A percentile compares a stretch with the other conserved stretches of the same genome.
Evolutionary conservation across 2,329 filamentous ascomycete species (phyloP).

Genomic region (Verticillium klebahnii): DNA sequence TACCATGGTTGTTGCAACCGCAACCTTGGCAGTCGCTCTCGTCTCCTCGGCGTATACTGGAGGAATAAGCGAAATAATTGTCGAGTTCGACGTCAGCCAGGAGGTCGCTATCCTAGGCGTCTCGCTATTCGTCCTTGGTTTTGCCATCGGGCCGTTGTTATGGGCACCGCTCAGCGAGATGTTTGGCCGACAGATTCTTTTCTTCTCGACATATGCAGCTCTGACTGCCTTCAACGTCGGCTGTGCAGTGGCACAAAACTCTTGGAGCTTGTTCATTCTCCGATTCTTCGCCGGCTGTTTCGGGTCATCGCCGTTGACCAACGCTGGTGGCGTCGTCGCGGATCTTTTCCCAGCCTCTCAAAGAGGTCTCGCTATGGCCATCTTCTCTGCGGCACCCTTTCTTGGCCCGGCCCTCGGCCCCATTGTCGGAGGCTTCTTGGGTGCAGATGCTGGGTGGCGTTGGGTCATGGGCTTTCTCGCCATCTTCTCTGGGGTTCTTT

Average conservation of each 20-base stretch:
- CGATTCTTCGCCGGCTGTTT: conserved; percentile 61
- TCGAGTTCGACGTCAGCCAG: conserved; percentile 39
- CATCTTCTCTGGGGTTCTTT: conserved; percentile 41
- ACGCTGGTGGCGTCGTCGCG: conserved; percentile 57
- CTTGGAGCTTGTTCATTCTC: conserved; percentile 54
- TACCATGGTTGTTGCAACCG: conserved; percentile 53
- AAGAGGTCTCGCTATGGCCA: conserved; percentile 52
- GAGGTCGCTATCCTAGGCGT: conserved; percentile 44
- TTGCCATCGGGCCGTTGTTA: conserved; percentile 55
- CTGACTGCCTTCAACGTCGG: conserved; percentile 59
- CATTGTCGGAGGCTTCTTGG: conserved; percentile 63
- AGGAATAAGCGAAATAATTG: conserved; percentile 45
- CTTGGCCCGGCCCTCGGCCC: conserved; percentile 61
- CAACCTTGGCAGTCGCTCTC: conserved; percentile 61
- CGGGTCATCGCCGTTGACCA: conserved; percentile 57
- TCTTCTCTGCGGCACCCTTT: conserved; percentile 64
- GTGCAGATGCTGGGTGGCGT: conserved; percentile 60
- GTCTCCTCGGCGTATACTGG: conserved; percentile 58
- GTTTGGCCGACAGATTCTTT: conserved; percentile 56
- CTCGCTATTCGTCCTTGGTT: conserved; percentile 42
- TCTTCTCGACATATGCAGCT: conserved; percentile 49
- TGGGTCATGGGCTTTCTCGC: conserved; percentile 66
- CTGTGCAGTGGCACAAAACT: conserved; percentile 51
- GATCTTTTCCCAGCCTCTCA: conserved; percentile 52
- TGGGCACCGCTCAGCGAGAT: conserved; percentile 63